Percentiles rank a stretch among this genome's conserved stretches.
Evolutionary conservation across 2,329 filamentous ascomycete genomes (phyloP).

Genomic region (Beauveria brongniartii): DNA sequence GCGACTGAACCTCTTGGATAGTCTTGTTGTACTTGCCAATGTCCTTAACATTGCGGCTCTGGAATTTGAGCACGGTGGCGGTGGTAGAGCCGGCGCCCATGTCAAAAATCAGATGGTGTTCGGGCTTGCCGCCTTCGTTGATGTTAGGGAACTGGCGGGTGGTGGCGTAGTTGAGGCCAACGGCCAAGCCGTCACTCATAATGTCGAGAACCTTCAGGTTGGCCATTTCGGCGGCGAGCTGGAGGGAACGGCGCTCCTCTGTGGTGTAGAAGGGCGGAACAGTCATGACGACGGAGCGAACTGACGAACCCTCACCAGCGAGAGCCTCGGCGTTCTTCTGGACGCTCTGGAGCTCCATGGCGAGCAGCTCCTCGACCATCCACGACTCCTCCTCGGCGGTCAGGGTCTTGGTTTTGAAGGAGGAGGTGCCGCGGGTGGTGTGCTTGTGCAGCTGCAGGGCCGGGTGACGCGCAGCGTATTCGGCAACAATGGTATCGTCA

Average conservation of each 20-base stretch:
- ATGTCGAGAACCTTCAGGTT: constrained; percentile 79
- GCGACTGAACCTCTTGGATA: constrained; percentile 83
- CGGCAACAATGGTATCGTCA: constrained; percentile 52
- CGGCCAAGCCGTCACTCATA: constrained; percentile 82
- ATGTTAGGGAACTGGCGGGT: constrained; percentile 80
- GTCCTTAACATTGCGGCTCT: constrained; percentile 83
- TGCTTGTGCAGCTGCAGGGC: constrained; percentile 60
- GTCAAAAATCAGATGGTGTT: constrained; percentile 90
- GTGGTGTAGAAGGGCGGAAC: constrained; percentile 83
- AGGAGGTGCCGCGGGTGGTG: constrained; percentile 57
- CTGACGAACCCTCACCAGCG: constrained; percentile 64
- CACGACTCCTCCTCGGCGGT: constrained; percentile 53
- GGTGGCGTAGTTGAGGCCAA: constrained; percentile 92
- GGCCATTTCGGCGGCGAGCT: constrained; percentile 77
- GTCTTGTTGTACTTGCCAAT: constrained; percentile 93
- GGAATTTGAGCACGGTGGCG: constrained; percentile 82
- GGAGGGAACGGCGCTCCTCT: constrained; percentile 81
- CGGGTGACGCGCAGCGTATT: constrained; percentile 71
- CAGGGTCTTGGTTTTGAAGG: constrained; percentile 72
- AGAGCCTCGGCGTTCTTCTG: constrained; percentile 78
- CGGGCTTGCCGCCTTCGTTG: constrained; percentile 74
- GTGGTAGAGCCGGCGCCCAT: constrained; percentile 96
- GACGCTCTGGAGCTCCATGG: constrained; percentile 92
- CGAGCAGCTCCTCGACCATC: constrained; percentile 86
- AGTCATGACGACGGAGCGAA: constrained; percentile 81